phyloP scores from a whole-genome alignment of 495 filamentous ascomycete genomes.

The Letharia lupina region DNA sequence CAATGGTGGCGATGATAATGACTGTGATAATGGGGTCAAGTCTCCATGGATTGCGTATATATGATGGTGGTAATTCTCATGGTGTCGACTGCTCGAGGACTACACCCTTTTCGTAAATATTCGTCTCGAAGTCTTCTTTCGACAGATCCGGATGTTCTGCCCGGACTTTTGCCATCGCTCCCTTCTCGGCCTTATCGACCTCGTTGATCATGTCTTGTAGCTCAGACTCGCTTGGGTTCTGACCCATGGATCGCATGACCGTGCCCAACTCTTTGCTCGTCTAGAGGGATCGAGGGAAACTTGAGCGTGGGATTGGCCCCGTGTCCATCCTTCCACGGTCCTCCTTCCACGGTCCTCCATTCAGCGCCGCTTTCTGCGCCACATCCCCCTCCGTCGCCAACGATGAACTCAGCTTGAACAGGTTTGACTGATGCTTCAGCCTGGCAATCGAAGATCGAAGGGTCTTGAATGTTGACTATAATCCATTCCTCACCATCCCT shows the following conservation, averaged over 20 bases:
- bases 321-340: not conserved
- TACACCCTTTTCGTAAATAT: conserved; percentile 19
- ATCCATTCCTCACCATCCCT: conserved; percentile 88
- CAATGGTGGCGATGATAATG: not conserved
- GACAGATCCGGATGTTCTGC: conserved; percentile 52
- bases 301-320: too few species aligned
- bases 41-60: not conserved
- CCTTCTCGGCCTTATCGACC: conserved; percentile 98
- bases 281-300: too few species aligned
- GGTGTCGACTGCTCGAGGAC: conserved; percentile 4
- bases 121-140: conserved; percentile 49
- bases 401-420: too few species aligned
- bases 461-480: conserved; percentile 88
- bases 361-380: not conserved
- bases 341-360: not conserved
- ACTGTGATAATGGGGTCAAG: not conserved
- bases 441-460: conserved; percentile 86
- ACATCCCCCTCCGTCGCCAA: not conserved
- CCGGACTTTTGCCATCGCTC: conserved; percentile 70
- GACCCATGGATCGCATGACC: conserved; percentile 98
- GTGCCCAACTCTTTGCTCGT: conserved; percentile 99
- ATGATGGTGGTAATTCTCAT: not conserved
- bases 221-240: conserved; percentile 98
- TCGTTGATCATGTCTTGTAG: conserved; percentile 99
- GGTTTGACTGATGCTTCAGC: conserved; percentile 3